Percentiles rank a stretch among this genome's conserved stretches.
These are phyloP conservation scores for Rhizopus microsporus DNA, from an alignment of 371 early-diverging fungal genomes.

Conservation along the genomic window DNA sequence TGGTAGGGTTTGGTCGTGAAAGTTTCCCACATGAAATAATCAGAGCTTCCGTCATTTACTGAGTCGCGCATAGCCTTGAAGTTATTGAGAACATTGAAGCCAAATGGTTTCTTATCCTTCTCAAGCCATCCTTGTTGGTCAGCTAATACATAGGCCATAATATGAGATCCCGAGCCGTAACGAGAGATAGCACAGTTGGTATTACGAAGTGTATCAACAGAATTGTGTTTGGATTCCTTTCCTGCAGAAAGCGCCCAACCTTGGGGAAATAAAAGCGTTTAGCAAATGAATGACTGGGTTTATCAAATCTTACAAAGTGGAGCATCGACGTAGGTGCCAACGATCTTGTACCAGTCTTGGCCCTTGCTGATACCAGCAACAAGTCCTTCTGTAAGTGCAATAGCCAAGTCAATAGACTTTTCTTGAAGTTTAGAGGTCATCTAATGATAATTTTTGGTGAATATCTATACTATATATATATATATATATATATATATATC, in stretches of 20 bases:
- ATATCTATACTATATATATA: neutral
- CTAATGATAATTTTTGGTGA: slow-evolving; percentile 33
- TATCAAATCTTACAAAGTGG: slow-evolving; percentile 63
- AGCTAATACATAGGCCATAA: slow-evolving; percentile 81
- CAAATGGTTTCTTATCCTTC: slow-evolving; percentile 37
- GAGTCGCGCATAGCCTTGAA: slow-evolving; percentile 77
- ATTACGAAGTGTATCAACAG: slow-evolving; percentile 60
- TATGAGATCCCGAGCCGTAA: slow-evolving; percentile 81
- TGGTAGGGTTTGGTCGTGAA: slow-evolving; percentile 86
- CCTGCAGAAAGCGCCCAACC: slow-evolving; percentile 76
- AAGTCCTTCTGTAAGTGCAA: slow-evolving; percentile 86
- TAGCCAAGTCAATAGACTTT: slow-evolving; percentile 75
- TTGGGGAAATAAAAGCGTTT: slow-evolving; percentile 16
- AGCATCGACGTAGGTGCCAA: slow-evolving; percentile 76
- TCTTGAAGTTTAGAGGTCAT: slow-evolving; percentile 75
- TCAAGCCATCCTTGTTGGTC: slow-evolving; percentile 71
- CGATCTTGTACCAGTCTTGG: slow-evolving; percentile 62
- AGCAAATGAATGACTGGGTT: neutral
- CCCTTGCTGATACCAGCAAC: slow-evolving; percentile 73
- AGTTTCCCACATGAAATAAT: slow-evolving; percentile 88
- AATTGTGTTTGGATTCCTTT: slow-evolving; percentile 44
- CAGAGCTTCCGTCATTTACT: slow-evolving; percentile 59
- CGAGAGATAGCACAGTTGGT: slow-evolving; percentile 75
- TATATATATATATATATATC: no score
- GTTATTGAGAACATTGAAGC: slow-evolving; percentile 69